phyloP scores from a whole-genome alignment of 2,329 filamentous ascomycete species.

The Botrytis fabae region DNA sequence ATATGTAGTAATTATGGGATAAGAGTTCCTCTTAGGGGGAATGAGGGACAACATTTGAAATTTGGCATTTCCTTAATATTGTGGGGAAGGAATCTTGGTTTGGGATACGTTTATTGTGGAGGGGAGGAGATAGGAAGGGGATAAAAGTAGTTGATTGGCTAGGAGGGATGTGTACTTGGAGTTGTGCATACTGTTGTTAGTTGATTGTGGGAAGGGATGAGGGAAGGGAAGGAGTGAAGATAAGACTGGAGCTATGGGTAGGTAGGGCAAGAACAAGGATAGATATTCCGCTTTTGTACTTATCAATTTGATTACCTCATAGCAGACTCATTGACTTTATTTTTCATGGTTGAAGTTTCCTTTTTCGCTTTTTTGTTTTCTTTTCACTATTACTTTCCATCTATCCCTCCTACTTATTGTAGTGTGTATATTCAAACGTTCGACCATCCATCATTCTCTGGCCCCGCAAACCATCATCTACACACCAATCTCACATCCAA shows the following conservation, averaged over 20 bases:
- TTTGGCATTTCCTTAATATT: constrained; percentile 14
- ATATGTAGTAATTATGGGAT: constrained; percentile 22
- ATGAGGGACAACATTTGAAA: constrained; percentile 5
- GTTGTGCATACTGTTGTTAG: not conserved
- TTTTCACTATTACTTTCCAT: not conserved
- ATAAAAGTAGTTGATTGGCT: constrained; percentile 6
- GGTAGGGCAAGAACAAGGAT: constrained; percentile 24
- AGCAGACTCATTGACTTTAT: not conserved
- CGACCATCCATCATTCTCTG: not conserved
- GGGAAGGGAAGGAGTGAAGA: constrained; percentile 44
- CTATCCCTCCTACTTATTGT: not conserved
- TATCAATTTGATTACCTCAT: constrained; percentile 15
- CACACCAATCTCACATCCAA: not conserved
- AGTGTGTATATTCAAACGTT: too few relatives aligned
- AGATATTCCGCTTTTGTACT: constrained; percentile 18
- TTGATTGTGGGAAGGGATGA: not conserved
- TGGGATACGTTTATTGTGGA: constrained; percentile 44
- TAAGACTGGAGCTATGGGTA: constrained; percentile 46
- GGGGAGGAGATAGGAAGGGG: not conserved
- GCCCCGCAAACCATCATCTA: not conserved
- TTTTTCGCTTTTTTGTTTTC: not conserved
- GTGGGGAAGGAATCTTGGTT: not conserved
- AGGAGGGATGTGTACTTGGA: not conserved
- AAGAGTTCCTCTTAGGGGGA: not conserved
- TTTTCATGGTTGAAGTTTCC: not conserved